Conservation (phyloP, 352 stramenopile species). For the Hyphochytrium catenoides region DNA sequence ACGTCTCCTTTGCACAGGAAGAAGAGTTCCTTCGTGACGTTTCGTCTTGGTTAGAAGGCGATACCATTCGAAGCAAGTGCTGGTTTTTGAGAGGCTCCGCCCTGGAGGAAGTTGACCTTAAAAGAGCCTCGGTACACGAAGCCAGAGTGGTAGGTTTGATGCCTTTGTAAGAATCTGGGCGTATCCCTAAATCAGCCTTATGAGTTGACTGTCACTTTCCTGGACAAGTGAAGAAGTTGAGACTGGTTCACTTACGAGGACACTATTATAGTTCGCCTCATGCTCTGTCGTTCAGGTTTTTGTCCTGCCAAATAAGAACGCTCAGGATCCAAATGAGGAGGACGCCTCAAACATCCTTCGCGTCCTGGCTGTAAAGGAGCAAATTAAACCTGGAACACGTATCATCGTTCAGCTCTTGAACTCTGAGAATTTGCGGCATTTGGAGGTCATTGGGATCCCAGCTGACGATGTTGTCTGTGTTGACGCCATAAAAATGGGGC, state of each 20-base stretch:
- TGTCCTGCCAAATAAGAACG: constrained; percentile 55
- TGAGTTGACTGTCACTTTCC: no score
- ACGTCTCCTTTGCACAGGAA: no score
- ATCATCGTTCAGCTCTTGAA: constrained; percentile 57
- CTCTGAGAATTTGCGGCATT: constrained; percentile 39
- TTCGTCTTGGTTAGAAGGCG: no score
- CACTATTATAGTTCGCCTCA: not conserved
- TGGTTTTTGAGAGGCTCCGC: constrained; percentile 43
- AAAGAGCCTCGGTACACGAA: constrained; percentile 25
- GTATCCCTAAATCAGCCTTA: no score
- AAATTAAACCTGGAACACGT: constrained; percentile 30
- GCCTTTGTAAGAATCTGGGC: no score
- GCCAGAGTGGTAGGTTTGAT: constrained; percentile 17
- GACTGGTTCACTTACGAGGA: no score
- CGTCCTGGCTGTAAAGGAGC: constrained; percentile 30
- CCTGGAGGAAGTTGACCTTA: constrained; percentile 22
- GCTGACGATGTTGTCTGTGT: constrained; percentile 45
- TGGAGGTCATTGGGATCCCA: constrained; percentile 38
- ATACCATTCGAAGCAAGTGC: no score
- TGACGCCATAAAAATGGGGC: constrained; percentile 39
- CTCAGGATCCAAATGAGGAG: constrained; percentile 43
- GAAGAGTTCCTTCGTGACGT: no score
- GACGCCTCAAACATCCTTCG: constrained; percentile 47
- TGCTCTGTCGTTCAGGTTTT: constrained; percentile 15
- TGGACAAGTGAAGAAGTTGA: no score